Conservation (phyloP, 192 early-diverging fungal species). For the Geranomyces michiganensis region DNA sequence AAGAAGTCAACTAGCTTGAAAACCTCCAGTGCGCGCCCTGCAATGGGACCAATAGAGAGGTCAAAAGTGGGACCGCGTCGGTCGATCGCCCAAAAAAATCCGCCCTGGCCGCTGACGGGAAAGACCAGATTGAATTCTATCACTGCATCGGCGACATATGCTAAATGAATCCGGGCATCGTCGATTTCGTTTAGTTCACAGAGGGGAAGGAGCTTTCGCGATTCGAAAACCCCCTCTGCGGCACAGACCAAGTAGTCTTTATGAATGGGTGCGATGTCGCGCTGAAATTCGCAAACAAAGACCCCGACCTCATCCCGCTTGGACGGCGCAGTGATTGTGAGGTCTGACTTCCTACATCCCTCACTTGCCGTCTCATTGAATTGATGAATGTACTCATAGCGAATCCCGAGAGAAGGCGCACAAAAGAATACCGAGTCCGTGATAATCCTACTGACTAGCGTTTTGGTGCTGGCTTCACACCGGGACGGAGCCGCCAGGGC, state of each 20-base stretch:
- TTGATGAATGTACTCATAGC: not conserved
- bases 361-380: not conserved
- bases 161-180: not conserved
- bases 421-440: not conserved
- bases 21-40: not conserved
- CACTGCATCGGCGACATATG: not conserved
- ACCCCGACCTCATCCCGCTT: not conserved
- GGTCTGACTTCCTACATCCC: not conserved
- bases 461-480: not conserved
- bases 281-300: not conserved
- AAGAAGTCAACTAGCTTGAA: not conserved
- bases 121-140: not conserved
- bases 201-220: too few species aligned
- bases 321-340: not conserved
- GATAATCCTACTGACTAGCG: not conserved
- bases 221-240: not conserved
- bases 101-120: not conserved
- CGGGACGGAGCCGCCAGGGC: not conserved
- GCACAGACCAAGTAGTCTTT: not conserved
- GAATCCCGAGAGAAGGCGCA: not conserved
- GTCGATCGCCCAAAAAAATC: not conserved
- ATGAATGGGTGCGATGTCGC: not conserved
- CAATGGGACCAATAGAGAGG: not conserved
- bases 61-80: not conserved
- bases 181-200: too few species aligned